Conservation (phyloP, 2,329 filamentous ascomycete genomes). For the Pseudogymnoascus sp. region DNA sequence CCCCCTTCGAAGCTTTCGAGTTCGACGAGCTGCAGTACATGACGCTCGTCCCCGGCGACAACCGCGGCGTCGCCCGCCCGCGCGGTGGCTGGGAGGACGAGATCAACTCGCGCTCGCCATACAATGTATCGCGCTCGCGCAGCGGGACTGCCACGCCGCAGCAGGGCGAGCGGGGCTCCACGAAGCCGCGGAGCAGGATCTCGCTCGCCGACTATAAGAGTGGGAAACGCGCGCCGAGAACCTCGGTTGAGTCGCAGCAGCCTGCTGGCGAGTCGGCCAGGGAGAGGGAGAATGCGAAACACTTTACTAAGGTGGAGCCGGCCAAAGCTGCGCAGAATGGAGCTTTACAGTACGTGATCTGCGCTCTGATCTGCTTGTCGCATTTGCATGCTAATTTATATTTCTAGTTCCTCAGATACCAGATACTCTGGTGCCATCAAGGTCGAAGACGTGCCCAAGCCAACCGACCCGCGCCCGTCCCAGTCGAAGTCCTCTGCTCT, state of each 20-base stretch:
- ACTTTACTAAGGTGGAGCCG: not conserved
- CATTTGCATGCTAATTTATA: not conserved
- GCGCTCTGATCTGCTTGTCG: not conserved
- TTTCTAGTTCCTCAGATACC: not conserved
- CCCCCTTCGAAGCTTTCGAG: constrained; percentile 22
- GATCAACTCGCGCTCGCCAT: constrained; percentile 19
- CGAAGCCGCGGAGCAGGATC: constrained; percentile 25
- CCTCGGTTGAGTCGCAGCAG: not conserved
- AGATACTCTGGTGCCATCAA: not conserved
- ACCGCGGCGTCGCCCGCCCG: constrained; percentile 4
- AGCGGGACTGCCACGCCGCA: constrained; percentile 26
- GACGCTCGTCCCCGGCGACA: constrained; percentile 2
- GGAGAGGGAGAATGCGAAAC: not conserved
- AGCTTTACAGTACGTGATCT: not conserved
- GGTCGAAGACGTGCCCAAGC: not conserved
- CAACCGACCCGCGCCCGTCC: not conserved
- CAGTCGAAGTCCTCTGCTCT: not conserved
- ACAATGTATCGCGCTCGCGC: constrained; percentile 19
- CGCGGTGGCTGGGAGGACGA: constrained; percentile 22
- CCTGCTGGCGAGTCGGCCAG: not conserved
- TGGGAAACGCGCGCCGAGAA: constrained; percentile 5
- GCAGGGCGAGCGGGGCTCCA: constrained; percentile 18
- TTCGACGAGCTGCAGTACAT: constrained; percentile 10
- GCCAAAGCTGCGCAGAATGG: not conserved
- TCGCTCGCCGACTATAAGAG: constrained; percentile 27